Conservation (phyloP, 257 asterid species). For the Euphrasia confusa region DNA sequence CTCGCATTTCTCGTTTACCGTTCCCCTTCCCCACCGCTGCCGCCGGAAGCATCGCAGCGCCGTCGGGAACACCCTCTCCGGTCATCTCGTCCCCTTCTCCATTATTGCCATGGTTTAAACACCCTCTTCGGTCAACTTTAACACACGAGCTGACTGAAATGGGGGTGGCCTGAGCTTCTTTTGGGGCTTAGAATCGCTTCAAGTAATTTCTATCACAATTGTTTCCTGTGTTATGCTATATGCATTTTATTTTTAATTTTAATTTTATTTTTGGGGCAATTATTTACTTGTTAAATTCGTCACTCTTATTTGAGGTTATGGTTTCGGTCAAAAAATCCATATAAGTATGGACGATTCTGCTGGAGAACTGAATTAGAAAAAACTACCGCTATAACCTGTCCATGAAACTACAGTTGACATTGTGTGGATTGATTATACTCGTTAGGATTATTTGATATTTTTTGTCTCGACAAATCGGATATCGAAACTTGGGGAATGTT, state of each 20-base stretch:
- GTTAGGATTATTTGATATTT: not conserved
- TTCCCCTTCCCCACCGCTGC: constrained; percentile 18
- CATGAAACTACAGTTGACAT: constrained; percentile 3
- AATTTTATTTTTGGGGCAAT: not conserved
- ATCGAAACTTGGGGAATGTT: not conserved
- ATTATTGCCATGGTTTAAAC: not conserved
- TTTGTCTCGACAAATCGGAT: not conserved
- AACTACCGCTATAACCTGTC: not conserved
- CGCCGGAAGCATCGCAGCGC: constrained; percentile 21
- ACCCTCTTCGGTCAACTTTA: constrained; percentile 1
- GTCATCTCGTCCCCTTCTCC: not conserved
- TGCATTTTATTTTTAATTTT: constrained; percentile 7
- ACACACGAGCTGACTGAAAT: constrained; percentile 28
- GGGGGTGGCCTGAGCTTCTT: constrained; percentile 25
- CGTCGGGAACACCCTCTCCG: constrained; percentile 16
- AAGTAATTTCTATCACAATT: constrained; percentile 17
- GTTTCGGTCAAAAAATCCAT: constrained; percentile 1
- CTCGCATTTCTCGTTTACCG: constrained; percentile 24
- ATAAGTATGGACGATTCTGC: not conserved
- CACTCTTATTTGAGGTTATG: constrained; percentile 7
- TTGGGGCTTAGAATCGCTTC: constrained; percentile 19
- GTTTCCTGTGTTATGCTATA: not conserved
- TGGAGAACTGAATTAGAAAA: constrained; percentile 17
- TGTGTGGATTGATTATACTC: constrained; percentile 1
- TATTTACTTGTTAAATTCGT: constrained; percentile 6